phyloP scores from a whole-genome alignment of 2,329 filamentous ascomycete species.

The Penicillium brevicompactum region DNA sequence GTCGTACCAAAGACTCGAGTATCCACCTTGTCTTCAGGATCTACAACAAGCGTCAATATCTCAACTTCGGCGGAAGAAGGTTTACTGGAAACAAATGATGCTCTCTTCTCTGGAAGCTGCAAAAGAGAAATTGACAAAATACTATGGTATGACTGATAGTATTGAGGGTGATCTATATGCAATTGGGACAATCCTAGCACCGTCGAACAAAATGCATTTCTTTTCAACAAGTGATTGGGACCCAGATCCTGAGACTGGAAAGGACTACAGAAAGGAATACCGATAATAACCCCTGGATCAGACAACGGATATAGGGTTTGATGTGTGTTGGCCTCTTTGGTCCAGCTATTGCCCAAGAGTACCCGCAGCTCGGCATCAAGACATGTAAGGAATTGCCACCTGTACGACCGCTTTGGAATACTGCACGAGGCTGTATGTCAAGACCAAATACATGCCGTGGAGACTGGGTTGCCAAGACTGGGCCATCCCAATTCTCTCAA shows the following conservation, averaged over 20 bases:
- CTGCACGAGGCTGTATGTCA: no score
- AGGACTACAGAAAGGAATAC: conserved; percentile 2
- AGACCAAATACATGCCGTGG: no score
- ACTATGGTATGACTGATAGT: neutral
- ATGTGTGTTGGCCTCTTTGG: no score
- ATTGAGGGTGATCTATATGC: neutral
- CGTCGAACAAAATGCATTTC: neutral
- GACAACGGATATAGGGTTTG: no score
- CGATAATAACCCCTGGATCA: no score
- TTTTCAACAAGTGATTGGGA: conserved; percentile 10
- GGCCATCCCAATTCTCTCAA: no score
- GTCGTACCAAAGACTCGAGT: neutral
- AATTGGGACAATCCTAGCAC: neutral
- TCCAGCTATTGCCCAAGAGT: no score
- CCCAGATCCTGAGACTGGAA: neutral
- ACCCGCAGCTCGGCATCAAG: no score
- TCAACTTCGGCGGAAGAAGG: conserved; percentile 4
- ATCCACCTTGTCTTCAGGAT: conserved; percentile 2
- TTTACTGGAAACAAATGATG: neutral
- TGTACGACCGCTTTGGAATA: no score
- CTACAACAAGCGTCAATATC: conserved; percentile 15
- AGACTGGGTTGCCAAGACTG: no score
- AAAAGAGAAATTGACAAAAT: neutral
- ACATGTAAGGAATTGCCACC: no score
- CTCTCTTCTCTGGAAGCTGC: neutral